Evolutionary conservation across 2,329 filamentous ascomycete genomes (phyloP), one percentile per base, ranked within the genome.

Genomic region (Exophiala alcalophila): DNA sequence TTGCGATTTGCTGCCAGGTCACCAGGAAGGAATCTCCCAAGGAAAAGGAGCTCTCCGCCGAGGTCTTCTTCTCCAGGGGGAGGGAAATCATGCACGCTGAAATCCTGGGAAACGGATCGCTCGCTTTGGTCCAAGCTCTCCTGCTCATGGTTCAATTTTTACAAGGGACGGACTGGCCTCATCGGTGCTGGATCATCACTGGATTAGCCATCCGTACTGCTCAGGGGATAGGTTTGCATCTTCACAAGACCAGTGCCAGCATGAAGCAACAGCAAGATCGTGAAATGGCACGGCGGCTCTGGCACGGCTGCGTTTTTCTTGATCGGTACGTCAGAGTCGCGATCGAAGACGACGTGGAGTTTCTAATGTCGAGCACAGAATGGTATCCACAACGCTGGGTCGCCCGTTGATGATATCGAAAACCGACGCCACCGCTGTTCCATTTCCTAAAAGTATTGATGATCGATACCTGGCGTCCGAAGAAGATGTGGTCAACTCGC

Each of bases 1-100:
- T 33, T 33, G 31, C 31, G 9, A 19, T 33, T n/a, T 33, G 31
- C n/a, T 33, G 31, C 31, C 31, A 33, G 19, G 19, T 33, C 10
- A 23, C 12, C 19, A 33, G 19, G 18, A 19, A 9, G 19, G 9
- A 20, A 7, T 33, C 31, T 2, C 31, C 31, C 11, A 12, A 20
- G 5, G 31, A 33, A n/a, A 33, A 20, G 9, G 19, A 16, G 9
- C 16, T 20, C 18, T 16, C 16, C 3, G 31, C 31, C 9, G 31
- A 33, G 11, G 19, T 33, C 14, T 33, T 20, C n/a, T 20, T 18
- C 12, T 12, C 20, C 10, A 11, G 31, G 4, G 31, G 16, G 3
- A 18, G 9, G 14, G 5, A 33, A 4, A 7, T 33, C 6, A 9
- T 33, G 2, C 31, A 33, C 10, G 10, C 23, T 18, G 14, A 33